These are phyloP conservation scores for Aspergillus sp. DNA, from an alignment of 2,329 filamentous ascomycete genomes.

Conservation along the genomic window DNA sequence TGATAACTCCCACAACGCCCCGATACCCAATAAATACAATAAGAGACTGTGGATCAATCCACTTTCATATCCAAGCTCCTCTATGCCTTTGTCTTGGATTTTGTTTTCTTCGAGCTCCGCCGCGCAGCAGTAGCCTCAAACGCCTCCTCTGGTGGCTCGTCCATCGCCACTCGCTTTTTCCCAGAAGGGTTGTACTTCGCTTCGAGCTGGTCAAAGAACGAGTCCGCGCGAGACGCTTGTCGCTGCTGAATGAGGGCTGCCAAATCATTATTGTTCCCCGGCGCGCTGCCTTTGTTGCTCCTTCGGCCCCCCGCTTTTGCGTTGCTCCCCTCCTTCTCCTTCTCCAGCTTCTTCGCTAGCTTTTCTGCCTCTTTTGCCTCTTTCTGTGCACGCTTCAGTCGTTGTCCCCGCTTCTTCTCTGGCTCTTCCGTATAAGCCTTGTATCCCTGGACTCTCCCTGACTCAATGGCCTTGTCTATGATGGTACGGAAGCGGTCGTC, in stretches of 20 bases:
- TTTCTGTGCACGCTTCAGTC: constrained; percentile 61
- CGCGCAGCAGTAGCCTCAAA: constrained; percentile 47
- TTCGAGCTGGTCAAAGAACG: constrained; percentile 71
- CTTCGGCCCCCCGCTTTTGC: constrained; percentile 24
- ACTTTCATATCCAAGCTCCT: background rate
- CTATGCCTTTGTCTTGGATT: constrained; percentile 23
- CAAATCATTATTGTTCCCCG: constrained; percentile 48
- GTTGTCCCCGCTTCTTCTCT: constrained; percentile 60
- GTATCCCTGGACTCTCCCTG: constrained; percentile 65
- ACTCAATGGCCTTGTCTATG: constrained; percentile 76
- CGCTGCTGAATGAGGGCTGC: constrained; percentile 73
- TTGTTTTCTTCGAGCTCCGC: constrained; percentile 40
- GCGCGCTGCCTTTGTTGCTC: constrained; percentile 25
- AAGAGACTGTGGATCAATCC: background rate
- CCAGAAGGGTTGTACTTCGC: constrained; percentile 65
- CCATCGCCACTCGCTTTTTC: constrained; percentile 45
- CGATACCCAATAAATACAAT: background rate
- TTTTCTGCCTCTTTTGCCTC: constrained; percentile 74
- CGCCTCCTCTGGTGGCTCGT: constrained; percentile 64
- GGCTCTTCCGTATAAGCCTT: constrained; percentile 71
- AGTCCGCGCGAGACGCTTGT: constrained; percentile 61
- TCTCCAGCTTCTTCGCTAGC: constrained; percentile 71
- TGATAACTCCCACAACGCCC: background rate
- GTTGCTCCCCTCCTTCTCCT: constrained; percentile 55
- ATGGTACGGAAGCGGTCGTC: constrained; percentile 80